Evolutionary conservation across 179 eudicot species (phyloP), one percentile per base, ranked within the genome.

Genomic region (Actinidia chinensis): DNA sequence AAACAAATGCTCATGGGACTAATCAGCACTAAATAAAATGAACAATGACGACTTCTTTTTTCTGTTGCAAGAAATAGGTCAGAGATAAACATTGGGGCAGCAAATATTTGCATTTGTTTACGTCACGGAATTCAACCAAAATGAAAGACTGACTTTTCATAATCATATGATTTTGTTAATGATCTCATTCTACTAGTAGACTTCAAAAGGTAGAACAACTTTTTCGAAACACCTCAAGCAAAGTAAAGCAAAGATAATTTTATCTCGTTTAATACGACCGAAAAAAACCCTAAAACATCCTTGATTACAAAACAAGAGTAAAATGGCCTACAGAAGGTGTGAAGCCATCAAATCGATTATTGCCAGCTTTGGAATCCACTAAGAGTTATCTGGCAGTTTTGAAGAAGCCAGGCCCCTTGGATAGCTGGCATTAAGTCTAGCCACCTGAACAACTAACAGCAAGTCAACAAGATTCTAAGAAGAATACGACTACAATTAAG

Each of bases 281-380:
- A 48, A 70, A 5, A 40, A 40, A n/a, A 17, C 36, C 23, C 25
- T 20, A 36, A 22, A 76, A 51, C 6, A 73, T 67, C n/a, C 52
- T 36, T 6, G 51, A 55, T 20, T 66, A 44, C n/a, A n/a, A 14
- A 61, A 66, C 51, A 22, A 67, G 65, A 68, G 69, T 36, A 61
- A n/a, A 22, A 68, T 46, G 22, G 86, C 98, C 87, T 90, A 95
- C 98, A 79, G 98, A 95, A 76, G 98, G 98, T 54, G 88, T 84
- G 77, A 95, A 95, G 5, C 98, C 98, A 83, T 93, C 97, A 83
- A 85, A 95, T n/a, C 98, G 98, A 81, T 95, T 95, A 83, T 83
- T 93, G 63, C 98, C 98, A 28, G 91, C 91, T 79, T 91, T 91
- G 55, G 98, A 95, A 86, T 95, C 98, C 60, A 92, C 95, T 60